A percentile compares a stretch with the other conserved stretches of the same genome.
These are phyloP conservation scores for Pisolithus tinctorius DNA, from an alignment of 768 basidiomycete species.

Conservation along the genomic window DNA sequence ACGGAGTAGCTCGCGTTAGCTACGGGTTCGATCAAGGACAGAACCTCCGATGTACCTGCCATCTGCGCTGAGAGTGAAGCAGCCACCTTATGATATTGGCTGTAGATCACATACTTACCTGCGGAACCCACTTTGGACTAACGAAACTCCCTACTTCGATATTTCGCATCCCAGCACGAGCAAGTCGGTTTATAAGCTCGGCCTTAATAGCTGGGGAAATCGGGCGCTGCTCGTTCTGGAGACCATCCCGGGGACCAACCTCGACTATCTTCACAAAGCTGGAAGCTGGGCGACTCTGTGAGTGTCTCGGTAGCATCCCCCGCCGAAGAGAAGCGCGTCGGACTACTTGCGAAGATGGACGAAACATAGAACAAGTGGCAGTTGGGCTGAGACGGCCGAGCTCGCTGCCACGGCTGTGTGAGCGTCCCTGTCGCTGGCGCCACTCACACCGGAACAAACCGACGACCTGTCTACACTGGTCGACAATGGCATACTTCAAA, in stretches of 20 bases:
- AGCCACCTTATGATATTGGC: background rate
- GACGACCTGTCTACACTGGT: too few relatives aligned
- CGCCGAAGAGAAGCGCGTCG: background rate
- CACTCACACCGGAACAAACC: too few relatives aligned
- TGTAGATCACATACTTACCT: slow-evolving; percentile 41
- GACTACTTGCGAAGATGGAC: background rate
- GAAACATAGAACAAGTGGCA: background rate
- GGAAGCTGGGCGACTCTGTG: background rate
- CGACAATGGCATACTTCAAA: too few relatives aligned
- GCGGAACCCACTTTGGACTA: slow-evolving; percentile 90
- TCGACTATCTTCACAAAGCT: slow-evolving; percentile 57
- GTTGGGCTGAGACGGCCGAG: background rate
- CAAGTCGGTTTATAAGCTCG: slow-evolving; percentile 72
- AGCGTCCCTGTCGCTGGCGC: too few relatives aligned
- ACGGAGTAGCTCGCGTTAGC: slow-evolving; percentile 67
- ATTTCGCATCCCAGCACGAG: slow-evolving; percentile 54
- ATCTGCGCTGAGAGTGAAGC: slow-evolving; percentile 44
- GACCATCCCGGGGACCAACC: slow-evolving; percentile 85
- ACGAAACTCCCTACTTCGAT: slow-evolving; percentile 90
- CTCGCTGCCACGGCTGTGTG: too few relatives aligned
- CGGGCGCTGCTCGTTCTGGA: slow-evolving; percentile 79
- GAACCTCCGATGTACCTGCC: slow-evolving; percentile 77
- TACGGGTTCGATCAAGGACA: slow-evolving; percentile 47
- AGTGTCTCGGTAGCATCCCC: background rate
- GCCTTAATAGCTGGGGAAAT: slow-evolving; percentile 71